Percentiles rank a stretch among this genome's conserved stretches.
These are phyloP conservation scores for Monosporascus sp. DNA, from an alignment of 2,329 filamentous ascomycete species.

Conservation along the genomic window DNA sequence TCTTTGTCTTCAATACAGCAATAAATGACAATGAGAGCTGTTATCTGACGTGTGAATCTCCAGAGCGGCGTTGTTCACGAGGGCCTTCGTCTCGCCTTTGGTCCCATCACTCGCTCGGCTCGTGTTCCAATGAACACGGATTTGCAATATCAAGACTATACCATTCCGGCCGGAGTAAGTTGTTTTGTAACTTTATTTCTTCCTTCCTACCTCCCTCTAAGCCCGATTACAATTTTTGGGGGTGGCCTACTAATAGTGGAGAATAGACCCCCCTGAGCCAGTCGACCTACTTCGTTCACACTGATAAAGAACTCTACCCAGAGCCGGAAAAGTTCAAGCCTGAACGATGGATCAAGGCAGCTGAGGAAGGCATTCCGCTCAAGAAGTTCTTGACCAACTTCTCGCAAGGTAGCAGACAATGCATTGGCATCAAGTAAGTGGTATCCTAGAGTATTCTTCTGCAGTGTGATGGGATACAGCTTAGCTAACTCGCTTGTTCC, in stretches of 20 bases:
- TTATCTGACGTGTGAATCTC: not conserved
- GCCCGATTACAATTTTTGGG: too few relatives aligned
- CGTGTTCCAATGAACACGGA: slow-evolving; percentile 22
- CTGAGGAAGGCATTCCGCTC: slow-evolving; percentile 3
- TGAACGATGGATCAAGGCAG: slow-evolving; percentile 21
- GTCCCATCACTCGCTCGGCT: slow-evolving; percentile 14
- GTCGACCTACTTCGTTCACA: slow-evolving; percentile 16
- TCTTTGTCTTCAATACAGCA: not conserved
- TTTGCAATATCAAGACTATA: slow-evolving; percentile 26
- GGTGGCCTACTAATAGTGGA: not conserved
- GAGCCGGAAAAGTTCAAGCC: slow-evolving; percentile 20
- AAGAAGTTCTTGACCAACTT: slow-evolving; percentile 12
- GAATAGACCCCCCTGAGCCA: slow-evolving; percentile 17
- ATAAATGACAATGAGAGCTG: not conserved
- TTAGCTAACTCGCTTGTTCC: not conserved
- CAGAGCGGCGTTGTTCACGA: slow-evolving; percentile 13
- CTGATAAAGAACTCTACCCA: slow-evolving; percentile 17
- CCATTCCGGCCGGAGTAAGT: slow-evolving; percentile 27
- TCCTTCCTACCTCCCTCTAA: not conserved
- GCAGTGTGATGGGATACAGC: not conserved
- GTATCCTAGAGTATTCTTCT: slow-evolving; percentile 2
- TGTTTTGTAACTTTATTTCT: not conserved
- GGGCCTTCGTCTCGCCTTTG: slow-evolving; percentile 9
- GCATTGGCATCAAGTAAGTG: slow-evolving; percentile 16
- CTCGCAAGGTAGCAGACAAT: slow-evolving; percentile 14